phyloP scores from a whole-genome alignment of 345 rosid species.

The Gynandropsis gynandra region DNA sequence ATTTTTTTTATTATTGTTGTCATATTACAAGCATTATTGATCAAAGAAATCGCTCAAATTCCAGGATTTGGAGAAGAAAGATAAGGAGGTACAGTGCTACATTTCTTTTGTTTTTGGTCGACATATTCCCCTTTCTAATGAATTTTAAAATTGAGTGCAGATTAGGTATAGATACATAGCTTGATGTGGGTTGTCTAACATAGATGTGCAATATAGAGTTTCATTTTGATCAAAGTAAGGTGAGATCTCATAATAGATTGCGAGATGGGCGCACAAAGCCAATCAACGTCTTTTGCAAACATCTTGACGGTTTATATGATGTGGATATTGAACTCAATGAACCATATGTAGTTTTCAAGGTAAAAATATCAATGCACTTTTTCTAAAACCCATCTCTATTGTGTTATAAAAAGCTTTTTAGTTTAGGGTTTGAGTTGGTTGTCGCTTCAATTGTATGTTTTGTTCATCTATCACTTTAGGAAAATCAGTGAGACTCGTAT shows the following conservation, averaged over 20 bases:
- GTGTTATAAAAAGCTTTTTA: no score
- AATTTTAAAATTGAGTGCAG: no score
- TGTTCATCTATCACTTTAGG: no score
- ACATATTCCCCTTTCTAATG: not conserved
- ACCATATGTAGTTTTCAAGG: no score
- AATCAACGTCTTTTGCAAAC: slow-evolving; percentile 80
- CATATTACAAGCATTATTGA: slow-evolving; percentile 61
- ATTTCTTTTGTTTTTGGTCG: slow-evolving; percentile 13
- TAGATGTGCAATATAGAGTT: slow-evolving; percentile 45
- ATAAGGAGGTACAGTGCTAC: slow-evolving; percentile 57
- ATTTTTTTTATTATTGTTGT: not conserved
- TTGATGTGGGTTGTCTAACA: slow-evolving; percentile 9
- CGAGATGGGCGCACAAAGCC: slow-evolving; percentile 89
- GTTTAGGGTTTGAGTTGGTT: no score
- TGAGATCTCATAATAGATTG: no score
- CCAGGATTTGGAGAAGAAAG: slow-evolving; percentile 98
- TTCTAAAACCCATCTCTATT: no score
- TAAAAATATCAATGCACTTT: no score
- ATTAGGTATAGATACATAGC: no score
- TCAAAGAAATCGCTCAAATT: slow-evolving; percentile 89
- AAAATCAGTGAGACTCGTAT: no score
- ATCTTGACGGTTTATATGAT: slow-evolving; percentile 73
- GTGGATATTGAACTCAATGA: no score
- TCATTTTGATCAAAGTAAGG: slow-evolving; percentile 95
- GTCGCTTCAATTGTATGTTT: no score